phyloP scores from a whole-genome alignment of 768 basidiomycete genomes.

The Tulasnella sp. region DNA sequence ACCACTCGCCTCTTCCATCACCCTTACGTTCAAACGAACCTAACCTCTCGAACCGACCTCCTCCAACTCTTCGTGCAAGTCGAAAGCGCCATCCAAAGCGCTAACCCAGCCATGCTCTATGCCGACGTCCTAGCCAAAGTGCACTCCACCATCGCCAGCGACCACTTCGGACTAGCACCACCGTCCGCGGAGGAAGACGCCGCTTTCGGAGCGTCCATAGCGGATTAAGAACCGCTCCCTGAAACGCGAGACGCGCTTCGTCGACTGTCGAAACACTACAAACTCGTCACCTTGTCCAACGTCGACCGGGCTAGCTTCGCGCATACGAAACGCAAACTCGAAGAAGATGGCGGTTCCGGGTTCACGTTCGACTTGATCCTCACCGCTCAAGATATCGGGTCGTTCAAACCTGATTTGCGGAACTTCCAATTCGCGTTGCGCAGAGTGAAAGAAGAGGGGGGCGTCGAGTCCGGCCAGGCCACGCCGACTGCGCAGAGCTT shows the following conservation, averaged over 20 bases:
- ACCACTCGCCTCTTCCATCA: background rate
- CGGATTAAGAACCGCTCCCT: slow-evolving; percentile 13
- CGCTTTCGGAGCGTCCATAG: slow-evolving; percentile 11
- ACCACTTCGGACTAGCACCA: background rate
- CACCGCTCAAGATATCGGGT: background rate
- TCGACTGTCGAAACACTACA: slow-evolving; percentile 19
- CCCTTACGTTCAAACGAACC: slow-evolving; percentile 71
- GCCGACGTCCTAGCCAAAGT: slow-evolving; percentile 6
- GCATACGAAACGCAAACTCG: background rate
- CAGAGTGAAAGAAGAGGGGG: slow-evolving; percentile 36
- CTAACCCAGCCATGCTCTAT: slow-evolving; percentile 16
- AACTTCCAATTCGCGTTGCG: slow-evolving; percentile 48
- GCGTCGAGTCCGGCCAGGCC: slow-evolving; percentile 40
- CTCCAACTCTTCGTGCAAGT: slow-evolving; percentile 2
- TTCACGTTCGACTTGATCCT: slow-evolving; percentile 32
- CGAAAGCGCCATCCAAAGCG: slow-evolving; percentile 10
- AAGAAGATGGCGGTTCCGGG: slow-evolving; percentile 17
- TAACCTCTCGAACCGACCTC: background rate
- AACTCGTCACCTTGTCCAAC: slow-evolving; percentile 16
- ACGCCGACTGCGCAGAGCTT: slow-evolving; percentile 63
- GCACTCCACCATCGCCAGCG: background rate
- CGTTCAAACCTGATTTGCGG: slow-evolving; percentile 56
- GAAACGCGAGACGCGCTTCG: slow-evolving; percentile 14
- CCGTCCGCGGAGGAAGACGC: background rate
- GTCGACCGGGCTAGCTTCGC: slow-evolving; percentile 13